Base-by-base conservation (phyloP, 2,329 filamentous ascomycete genomes). In the Metarhizium brunneum region DNA sequence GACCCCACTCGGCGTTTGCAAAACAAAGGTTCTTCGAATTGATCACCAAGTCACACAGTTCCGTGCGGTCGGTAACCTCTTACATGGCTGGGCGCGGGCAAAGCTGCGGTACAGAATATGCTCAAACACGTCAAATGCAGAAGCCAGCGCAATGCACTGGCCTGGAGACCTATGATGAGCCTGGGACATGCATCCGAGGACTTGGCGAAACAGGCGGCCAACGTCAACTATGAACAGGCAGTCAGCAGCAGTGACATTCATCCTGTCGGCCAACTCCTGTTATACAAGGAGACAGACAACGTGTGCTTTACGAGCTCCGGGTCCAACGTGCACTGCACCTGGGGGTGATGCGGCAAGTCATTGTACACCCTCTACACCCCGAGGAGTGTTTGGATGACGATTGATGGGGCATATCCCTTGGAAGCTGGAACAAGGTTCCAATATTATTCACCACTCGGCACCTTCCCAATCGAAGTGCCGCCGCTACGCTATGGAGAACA, bases 31-130 rank as follows among this genome's bases (percentile, higher is more conserved):
- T 51, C 51, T 48, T 20, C 54, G 30, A 35, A 47, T 30, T 45
- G 49, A 48, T 42, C 25, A 51, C 36, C 35, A 45, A 36, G 54
- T 54, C 48, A 54, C 42, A 53, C 42, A 53, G 54, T 56, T 49
- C 54, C 57, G 52, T n/a, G 42, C 25, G 32, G 57, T 58, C 49
- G 57, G 57, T 56, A 58, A 54, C 57, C 57, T 54, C 43, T 58
- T 36, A 58, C 4, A 54, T 35, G 3, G 10, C 7, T 11, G 47
- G 29, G 47, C 35, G 55, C 51, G 36, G 35, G 32, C 29, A 30
- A 48, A 47, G 29, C n/a, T 35, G 20, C 42, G 16, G 40, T 40
- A 36, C 45, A 6, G 11, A 18, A 38, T 48, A 29, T 30, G 42
- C 18, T 38, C 48, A 35, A 47, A 43, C 14, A n/a, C 35, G 48